Percentiles rank a stretch among this genome's conserved stretches.
phyloP scores from a whole-genome alignment of 352 stramenopile species.

The Phytophthora agathidicida region DNA sequence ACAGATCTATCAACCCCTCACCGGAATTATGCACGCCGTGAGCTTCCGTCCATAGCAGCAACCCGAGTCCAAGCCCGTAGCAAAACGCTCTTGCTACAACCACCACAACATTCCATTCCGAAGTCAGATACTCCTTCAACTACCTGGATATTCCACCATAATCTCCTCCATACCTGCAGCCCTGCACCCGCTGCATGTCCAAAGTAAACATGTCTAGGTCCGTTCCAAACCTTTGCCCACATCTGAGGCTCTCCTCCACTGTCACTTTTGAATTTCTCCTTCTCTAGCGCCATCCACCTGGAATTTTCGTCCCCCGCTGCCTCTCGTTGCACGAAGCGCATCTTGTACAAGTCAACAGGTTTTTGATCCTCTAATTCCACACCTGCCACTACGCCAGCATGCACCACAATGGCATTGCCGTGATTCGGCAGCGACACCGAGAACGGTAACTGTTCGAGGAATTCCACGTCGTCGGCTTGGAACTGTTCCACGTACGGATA shows the following conservation, averaged over 20 bases:
- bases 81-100: conserved; percentile 81
- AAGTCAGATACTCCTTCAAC: neutral
- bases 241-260: conserved; percentile 28
- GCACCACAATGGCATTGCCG: conserved; percentile 60
- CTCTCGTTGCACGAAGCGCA: conserved; percentile 71
- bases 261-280: conserved; percentile 31
- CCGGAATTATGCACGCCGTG: conserved; percentile 89
- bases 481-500: conserved; percentile 78
- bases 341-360: conserved; percentile 93
- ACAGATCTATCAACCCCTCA: conserved; percentile 24
- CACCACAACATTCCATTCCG: neutral
- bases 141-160: neutral
- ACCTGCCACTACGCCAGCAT: conserved; percentile 70
- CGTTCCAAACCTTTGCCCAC: conserved; percentile 86
- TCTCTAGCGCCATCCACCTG: conserved; percentile 41
- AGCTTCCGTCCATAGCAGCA: conserved; percentile 90
- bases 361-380: conserved; percentile 83
- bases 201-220: conserved; percentile 89
- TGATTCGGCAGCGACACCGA: conserved; percentile 69
- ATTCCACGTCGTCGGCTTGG: conserved; percentile 60
- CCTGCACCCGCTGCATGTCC: conserved; percentile 89
- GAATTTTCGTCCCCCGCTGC: conserved; percentile 28
- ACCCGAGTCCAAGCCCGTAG: conserved; percentile 91
- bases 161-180: conserved; percentile 60
- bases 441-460: conserved; percentile 81